A percentile compares a stretch with the other conserved stretches of the same genome.
Conservation (phyloP, 495 filamentous ascomycete genomes). For the Hyphodiscus hymeniophilus region DNA sequence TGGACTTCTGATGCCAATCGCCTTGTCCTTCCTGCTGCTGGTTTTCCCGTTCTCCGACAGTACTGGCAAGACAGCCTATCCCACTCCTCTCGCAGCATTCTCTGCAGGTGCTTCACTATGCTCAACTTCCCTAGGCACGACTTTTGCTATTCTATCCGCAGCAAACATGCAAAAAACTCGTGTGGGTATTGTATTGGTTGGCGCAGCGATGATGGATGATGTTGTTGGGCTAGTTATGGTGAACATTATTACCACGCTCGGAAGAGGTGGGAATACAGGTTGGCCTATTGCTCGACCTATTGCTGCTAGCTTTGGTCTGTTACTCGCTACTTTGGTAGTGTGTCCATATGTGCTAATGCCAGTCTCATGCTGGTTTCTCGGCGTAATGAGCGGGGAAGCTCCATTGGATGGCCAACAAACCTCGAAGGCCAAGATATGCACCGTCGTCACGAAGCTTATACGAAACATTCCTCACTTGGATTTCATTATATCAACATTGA, state of each 20-base stretch:
- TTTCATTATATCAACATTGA: conserved; percentile 15
- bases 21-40: conserved; percentile 54
- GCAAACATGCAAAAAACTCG: conserved; percentile 42
- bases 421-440: not conserved
- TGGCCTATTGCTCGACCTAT: conserved; percentile 23
- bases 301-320: conserved; percentile 23
- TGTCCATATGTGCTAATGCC: conserved; percentile 17
- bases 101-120: conserved; percentile 70
- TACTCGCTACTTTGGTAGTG: conserved; percentile 14
- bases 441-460: not conserved
- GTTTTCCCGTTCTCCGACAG: conserved; percentile 22
- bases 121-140: conserved; percentile 71
- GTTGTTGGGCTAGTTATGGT: conserved; percentile 76
- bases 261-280: conserved; percentile 19
- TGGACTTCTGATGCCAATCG: conserved; percentile 58
- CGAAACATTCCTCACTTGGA: not conserved
- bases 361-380: conserved; percentile 1
- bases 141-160: conserved; percentile 61
- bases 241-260: conserved; percentile 43
- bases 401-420: not conserved
- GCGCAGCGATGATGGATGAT: conserved; percentile 78
- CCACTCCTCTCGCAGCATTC: conserved; percentile 41
- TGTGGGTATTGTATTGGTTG: conserved; percentile 59
- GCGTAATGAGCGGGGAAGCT: not conserved
- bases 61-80: not conserved